Evolutionary conservation across 768 basidiomycete genomes (phyloP).

Genomic region (Agaricus bisporus): DNA sequence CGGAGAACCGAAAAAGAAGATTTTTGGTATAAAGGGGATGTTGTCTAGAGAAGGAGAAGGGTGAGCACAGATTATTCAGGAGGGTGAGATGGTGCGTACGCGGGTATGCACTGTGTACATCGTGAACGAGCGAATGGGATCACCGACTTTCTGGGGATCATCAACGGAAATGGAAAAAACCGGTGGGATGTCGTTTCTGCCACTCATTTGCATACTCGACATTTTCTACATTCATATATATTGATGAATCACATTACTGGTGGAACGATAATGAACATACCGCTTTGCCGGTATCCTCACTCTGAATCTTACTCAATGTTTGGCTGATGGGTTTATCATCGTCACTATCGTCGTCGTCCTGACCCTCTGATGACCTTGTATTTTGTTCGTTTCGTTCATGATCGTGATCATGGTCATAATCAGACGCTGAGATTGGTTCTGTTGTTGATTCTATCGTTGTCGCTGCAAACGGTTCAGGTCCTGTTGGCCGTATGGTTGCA

Average conservation of each 20-base stretch:
- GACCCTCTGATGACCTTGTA: background rate
- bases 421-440: background rate
- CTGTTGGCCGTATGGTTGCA: constrained; percentile 33
- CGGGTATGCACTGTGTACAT: constrained; percentile 95
- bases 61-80: background rate
- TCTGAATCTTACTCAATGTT: constrained; percentile 25
- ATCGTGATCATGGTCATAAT: background rate
- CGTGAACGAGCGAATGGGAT: constrained; percentile 87
- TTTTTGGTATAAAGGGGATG: constrained; percentile 78
- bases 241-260: background rate
- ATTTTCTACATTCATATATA: constrained; percentile 10
- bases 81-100: constrained; percentile 33
- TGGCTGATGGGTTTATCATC: constrained; percentile 65
- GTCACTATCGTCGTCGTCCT: constrained; percentile 59
- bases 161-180: constrained; percentile 87
- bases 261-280: constrained; percentile 18
- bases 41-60: constrained; percentile 47
- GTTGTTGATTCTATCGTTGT: constrained; percentile 8
- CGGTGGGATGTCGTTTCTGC: constrained; percentile 48
- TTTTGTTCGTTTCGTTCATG: background rate
- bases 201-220: constrained; percentile 12
- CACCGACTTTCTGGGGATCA: constrained; percentile 96
- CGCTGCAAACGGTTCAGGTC: constrained; percentile 16
- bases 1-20: constrained; percentile 87
- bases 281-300: constrained; percentile 20